Evolutionary conservation across 768 basidiomycete genomes (phyloP).

Genomic region (Phanerochaete sordida): DNA sequence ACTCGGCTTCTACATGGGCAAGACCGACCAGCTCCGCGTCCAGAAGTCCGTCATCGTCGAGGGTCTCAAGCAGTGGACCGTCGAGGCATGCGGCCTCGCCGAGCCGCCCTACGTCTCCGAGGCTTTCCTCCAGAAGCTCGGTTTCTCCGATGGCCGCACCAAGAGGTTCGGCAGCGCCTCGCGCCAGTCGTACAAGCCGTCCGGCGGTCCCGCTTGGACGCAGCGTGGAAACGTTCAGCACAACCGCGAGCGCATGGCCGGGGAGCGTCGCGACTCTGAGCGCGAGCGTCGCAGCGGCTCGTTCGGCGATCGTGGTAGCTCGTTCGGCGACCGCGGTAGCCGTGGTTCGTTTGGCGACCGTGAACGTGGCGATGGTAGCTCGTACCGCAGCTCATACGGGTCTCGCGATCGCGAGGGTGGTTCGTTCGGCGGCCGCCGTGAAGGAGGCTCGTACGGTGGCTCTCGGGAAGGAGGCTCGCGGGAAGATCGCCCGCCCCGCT

Average conservation of each 20-base stretch:
- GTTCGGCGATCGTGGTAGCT: not conserved
- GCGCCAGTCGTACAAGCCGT: not conserved
- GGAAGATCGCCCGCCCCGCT: not conserved
- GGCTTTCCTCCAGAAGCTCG: constrained; percentile 42
- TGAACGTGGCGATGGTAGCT: too few relatives aligned
- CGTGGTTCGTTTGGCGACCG: too few relatives aligned
- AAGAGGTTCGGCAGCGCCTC: not conserved
- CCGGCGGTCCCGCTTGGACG: not conserved
- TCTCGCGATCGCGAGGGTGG: too few relatives aligned
- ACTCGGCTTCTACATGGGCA: constrained; percentile 69
- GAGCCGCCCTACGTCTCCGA: constrained; percentile 49
- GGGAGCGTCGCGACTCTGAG: not conserved
- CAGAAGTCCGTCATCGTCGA: constrained; percentile 42
- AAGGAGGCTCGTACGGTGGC: too few relatives aligned
- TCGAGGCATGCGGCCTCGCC: constrained; percentile 48
- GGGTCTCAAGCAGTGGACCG: constrained; percentile 61
- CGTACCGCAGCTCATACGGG: too few relatives aligned
- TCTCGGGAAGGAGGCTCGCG: too few relatives aligned
- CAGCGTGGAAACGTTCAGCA: not conserved
- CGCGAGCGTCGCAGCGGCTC: not conserved
- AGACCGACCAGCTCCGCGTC: constrained; percentile 44
- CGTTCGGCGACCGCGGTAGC: not conserved
- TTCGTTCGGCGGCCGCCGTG: too few relatives aligned
- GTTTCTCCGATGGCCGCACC: constrained; percentile 15
- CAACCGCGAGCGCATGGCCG: not conserved